Base-by-base conservation (phyloP, 2,329 filamentous ascomycete species). In the Coniochaeta pulveracea region DNA sequence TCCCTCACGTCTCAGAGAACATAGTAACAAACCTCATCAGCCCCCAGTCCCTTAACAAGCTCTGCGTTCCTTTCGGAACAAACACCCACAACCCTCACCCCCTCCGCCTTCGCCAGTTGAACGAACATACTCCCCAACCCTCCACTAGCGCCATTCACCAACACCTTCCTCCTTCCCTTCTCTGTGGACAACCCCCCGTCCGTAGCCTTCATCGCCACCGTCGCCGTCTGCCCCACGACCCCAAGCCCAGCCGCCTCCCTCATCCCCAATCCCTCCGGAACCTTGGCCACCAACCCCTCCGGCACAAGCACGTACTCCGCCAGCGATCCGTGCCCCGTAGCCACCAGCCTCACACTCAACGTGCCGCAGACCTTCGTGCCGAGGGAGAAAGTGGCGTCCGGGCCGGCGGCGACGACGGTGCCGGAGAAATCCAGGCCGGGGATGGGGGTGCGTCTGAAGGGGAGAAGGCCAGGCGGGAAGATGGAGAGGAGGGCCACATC, bases 81-180 rank as follows among this genome's bases (percentile, higher is more conserved):
- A 9, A 69, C 58, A 0, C 47, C 66, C 2, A 60, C 60, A 3
- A 72, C 55, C 26, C 51, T 46, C 4, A 63, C 65, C 1, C 48
- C 44, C 35, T 48, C 37, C 25, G 60, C 52, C 40, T 63, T 50
- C 40, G 49, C 42, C 12, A 67, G 55, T 48, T 70, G 65, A 32
- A 66, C 47, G 2, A 55, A 54, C 39, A 67, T 47, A 10, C 54
- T 56, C 11, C 66, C 66, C 6, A 69, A 56, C 15, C 63, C 65
- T 1, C 66, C 66, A 40, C 64, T 66, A 10, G 62, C 66, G 1
- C 63, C 66, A 37, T 67, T 63, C 7, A 70, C 51, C 21, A 70
- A 45, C 21, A 69, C 60, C 4, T 55, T 41, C 21, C 49, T 40
- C 4, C 46, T 46, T 3, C 10, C 5, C 30, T 29, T 27, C n/a